These are phyloP conservation scores for Bromus sterilis DNA, from an alignment of 176 grass and related monocot genomes.

Conservation along the genomic window DNA sequence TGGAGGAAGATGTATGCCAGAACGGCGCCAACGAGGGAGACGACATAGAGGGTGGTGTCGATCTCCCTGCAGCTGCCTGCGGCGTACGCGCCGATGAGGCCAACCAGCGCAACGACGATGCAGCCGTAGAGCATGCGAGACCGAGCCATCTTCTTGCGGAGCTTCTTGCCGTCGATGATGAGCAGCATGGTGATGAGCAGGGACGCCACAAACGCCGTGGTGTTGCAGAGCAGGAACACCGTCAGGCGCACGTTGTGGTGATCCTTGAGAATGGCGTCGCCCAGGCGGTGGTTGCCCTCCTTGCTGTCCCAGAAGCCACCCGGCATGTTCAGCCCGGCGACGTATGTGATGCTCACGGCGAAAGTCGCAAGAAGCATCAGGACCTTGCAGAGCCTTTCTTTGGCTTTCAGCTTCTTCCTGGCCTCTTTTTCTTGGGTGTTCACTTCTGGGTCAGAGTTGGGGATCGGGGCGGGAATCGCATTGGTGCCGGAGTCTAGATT, in stretches of 20 bases:
- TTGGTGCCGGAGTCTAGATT: too few relatives aligned
- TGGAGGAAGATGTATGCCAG: neutral
- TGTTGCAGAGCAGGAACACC: conserved; percentile 24
- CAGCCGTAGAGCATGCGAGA: neutral
- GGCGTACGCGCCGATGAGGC: neutral
- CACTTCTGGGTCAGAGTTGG: too few relatives aligned
- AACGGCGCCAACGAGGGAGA: neutral
- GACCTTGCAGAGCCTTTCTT: neutral
- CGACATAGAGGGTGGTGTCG: neutral
- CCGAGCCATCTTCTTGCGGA: neutral
- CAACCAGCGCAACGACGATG: neutral
- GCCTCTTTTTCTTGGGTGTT: too few relatives aligned
- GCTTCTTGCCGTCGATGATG: neutral
- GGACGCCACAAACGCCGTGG: conserved; percentile 15
- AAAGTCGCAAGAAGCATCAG: conserved; percentile 21
- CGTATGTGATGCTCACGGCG: conserved; percentile 11
- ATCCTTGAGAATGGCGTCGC: neutral
- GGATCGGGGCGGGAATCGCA: too few relatives aligned
- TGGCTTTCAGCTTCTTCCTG: too few relatives aligned
- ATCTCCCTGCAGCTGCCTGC: neutral
- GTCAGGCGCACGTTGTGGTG: neutral
- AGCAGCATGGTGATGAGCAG: conserved; percentile 14
- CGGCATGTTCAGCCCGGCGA: conserved; percentile 12
- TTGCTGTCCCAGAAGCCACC: conserved; percentile 3
- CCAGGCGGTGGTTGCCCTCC: neutral